Evolutionary conservation across 371 early-diverging fungal species (phyloP), one percentile per base, ranked within the genome.

Genomic region (Rhizopus delemar): DNA sequence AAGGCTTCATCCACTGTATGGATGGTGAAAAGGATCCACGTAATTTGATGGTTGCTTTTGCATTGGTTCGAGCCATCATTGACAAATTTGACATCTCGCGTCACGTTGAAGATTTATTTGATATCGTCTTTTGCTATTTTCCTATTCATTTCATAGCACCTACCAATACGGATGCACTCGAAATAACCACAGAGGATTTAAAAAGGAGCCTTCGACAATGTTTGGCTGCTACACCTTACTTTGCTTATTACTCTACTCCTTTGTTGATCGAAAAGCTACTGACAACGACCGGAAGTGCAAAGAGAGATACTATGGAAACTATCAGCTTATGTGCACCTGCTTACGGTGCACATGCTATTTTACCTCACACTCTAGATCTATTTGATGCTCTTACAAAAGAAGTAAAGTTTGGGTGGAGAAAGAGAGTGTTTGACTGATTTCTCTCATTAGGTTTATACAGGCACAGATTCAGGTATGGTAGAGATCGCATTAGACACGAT

Each of bases 11-110:
- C n/a, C 85, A 90, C 63, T 80, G 85, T 35, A 86, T 99, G 84
- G 98, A 98, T 63, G 97, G 97, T 28, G 99, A 99, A 70, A 99
- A 97, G 77, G 99, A 99, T 67, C 99, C 99, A 12, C 83, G 98
- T 41, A 94, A 95, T 69, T 74, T 99, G 48, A 73, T 95, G 70
- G 62, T 93, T 38, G 92, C 90, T 0, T 99, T 99, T 74, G 79
- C 85, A 39, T 74, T 90, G 1, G 80, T 91, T 45, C 80, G 83
- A 41, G 64, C 57, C 28, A 86, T 97, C 31, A 83, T 86, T 36
- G 66, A 75, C 16, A 72, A 85, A 45, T 89, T 93, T 53, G 92
- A 95, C 69, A 88, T 93, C 35, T 74, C 85, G 9, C 72, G 83
- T 15, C 83, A 90, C 62, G 84, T 87, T 9, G 92, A 95, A 70